phyloP scores from a whole-genome alignment of 768 basidiomycete species.

The Atractiella rhizophila region DNA sequence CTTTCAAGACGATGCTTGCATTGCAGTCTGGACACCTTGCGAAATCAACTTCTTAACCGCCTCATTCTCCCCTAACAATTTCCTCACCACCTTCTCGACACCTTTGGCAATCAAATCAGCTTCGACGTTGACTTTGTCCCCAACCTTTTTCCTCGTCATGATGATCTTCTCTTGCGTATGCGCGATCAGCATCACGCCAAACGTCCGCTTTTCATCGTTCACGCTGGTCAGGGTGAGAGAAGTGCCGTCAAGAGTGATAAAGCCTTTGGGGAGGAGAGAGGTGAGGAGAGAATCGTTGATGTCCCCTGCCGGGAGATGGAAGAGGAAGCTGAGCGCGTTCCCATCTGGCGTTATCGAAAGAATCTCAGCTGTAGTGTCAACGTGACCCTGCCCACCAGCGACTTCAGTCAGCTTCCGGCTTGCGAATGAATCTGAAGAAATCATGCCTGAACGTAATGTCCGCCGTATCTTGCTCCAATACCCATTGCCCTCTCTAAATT shows the following conservation, averaged over 20 bases:
- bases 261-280: slow-evolving; percentile 68
- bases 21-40: no score
- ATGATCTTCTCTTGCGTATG: slow-evolving; percentile 79
- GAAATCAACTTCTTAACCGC: no score
- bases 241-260: slow-evolving; percentile 76
- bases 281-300: slow-evolving; percentile 19
- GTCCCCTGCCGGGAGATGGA: slow-evolving; percentile 30
- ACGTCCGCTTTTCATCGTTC: slow-evolving; percentile 30
- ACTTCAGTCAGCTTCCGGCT: no score
- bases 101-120: slow-evolving; percentile 87
- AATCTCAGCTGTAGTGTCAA: slow-evolving; percentile 66
- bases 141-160: slow-evolving; percentile 44
- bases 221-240: slow-evolving; percentile 75
- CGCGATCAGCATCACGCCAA: slow-evolving; percentile 81
- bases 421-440: background rate
- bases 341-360: slow-evolving; percentile 43
- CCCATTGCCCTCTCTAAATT: slow-evolving; percentile 92
- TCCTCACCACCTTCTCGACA: slow-evolving; percentile 50
- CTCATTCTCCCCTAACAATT: no score
- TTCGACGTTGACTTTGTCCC: slow-evolving; percentile 75
- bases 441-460: slow-evolving; percentile 83
- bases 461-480: slow-evolving; percentile 71
- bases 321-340: slow-evolving; percentile 60
- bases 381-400: slow-evolving; percentile 42
- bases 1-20: no score